Base-by-base conservation (phyloP, 371 early-diverging fungal species). In the Actinomortierella ambigua region DNA sequence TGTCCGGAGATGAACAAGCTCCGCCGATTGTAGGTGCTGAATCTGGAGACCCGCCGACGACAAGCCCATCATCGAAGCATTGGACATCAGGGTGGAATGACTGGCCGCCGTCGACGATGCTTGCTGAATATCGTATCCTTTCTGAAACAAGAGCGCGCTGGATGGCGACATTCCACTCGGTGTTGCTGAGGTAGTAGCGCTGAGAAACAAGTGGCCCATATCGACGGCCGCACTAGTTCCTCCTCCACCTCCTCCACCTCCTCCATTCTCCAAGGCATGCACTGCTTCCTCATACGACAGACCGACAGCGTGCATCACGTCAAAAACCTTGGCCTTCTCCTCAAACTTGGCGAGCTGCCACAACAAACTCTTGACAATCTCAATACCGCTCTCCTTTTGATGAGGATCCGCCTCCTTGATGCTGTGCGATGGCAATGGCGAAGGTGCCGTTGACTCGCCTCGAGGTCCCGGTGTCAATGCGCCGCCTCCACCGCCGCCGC, bases 301-400 rank as follows among this genome's bases (percentile, higher is more conserved):
- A 17, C 75, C 69, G 29, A 73, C 65, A 1, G 76, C 80, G 54
- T 84, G 80, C 87, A 86, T 86, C 1, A 83, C 81, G 39, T 79
- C 80, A 58, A 81, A 86, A 34, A 76, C 73, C 3, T 60, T 50
- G 52, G 77, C 58, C 15, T 76, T 69, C 11, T 70, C 61, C 39
- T 78, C 80, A 29, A 82, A 86, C 24, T 73, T 68, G 47, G 68
- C 64, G 15, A 86, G 80, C 54, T 86, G 87, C 47, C 64, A 69
- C 52, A 81, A 77, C 24, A 85, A 61, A 17, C 77, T 71, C 60
- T 83, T 83, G 14, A 85, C 77, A 8, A 85, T 61, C 1, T 77
- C 79, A 20, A 86, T 84, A 53, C 84, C 81, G 50, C 78, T 79
- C 26, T 76, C 78, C 13, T 34, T 34, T 34, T 34, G 34, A 4